Percentiles rank a stretch among this genome's conserved stretches.
Evolutionary conservation across 768 basidiomycete genomes (phyloP).

Genomic region (Trametes cubensis): DNA sequence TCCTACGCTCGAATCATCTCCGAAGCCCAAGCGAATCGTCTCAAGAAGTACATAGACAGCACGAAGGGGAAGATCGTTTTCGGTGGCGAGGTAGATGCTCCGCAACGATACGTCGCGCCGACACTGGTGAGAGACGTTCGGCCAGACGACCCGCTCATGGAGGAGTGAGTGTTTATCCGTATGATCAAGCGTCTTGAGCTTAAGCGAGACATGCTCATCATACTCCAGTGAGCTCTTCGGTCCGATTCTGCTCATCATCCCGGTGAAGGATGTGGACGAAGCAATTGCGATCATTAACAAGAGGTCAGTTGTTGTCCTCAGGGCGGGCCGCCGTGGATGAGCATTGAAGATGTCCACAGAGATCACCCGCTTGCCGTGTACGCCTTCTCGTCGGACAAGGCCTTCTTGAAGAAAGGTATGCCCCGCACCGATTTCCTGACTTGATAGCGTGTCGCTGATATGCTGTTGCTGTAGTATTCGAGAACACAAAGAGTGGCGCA

Average conservation of each 20-base stretch:
- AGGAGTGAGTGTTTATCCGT: slow-evolving; percentile 56
- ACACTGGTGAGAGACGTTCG: slow-evolving; percentile 69
- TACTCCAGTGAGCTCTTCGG: slow-evolving; percentile 79
- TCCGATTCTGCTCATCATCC: slow-evolving; percentile 74
- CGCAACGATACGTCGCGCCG: slow-evolving; percentile 63
- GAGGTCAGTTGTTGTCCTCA: slow-evolving; percentile 41
- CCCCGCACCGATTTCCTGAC: slow-evolving; percentile 26
- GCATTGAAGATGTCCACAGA: slow-evolving; percentile 36
- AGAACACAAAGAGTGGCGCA: slow-evolving; percentile 69
- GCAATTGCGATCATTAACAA: slow-evolving; percentile 71
- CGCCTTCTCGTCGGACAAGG: slow-evolving; percentile 65
- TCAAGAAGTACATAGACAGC: slow-evolving; percentile 60
- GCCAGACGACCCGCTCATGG: slow-evolving; percentile 71
- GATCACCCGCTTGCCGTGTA: slow-evolving; percentile 78
- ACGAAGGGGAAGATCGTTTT: slow-evolving; percentile 69
- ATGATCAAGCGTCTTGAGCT: not conserved
- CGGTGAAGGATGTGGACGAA: slow-evolving; percentile 66
- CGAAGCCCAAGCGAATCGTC: slow-evolving; percentile 52
- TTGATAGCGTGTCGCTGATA: not conserved
- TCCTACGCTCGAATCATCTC: slow-evolving; percentile 57
- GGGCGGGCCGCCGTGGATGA: too few species aligned
- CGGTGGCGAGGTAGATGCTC: slow-evolving; percentile 64
- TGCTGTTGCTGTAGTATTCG: slow-evolving; percentile 45
- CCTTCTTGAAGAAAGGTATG: slow-evolving; percentile 63
- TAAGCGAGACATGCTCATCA: not conserved